These are phyloP conservation scores for Thelonectria rubi DNA, from an alignment of 2,329 filamentous ascomycete genomes.

Conservation along the genomic window DNA sequence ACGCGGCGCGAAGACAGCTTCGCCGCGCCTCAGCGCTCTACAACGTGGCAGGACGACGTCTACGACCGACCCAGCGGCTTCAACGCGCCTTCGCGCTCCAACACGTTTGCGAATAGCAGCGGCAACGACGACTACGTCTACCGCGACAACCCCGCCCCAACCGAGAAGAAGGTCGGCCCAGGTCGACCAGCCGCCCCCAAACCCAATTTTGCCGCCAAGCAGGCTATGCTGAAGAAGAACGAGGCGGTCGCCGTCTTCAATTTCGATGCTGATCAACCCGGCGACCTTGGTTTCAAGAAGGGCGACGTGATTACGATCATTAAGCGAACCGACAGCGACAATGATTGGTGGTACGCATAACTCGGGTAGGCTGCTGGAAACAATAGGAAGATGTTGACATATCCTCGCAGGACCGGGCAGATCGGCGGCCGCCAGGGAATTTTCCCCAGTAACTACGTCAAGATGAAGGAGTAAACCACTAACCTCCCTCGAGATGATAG, in stretches of 20 bases:
- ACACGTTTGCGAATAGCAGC: constrained; percentile 55
- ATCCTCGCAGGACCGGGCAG: constrained; percentile 76
- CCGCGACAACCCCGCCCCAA: constrained; percentile 54
- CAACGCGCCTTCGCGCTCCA: constrained; percentile 58
- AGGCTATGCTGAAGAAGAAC: constrained; percentile 70
- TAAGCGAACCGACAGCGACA: constrained; percentile 92
- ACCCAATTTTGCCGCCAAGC: constrained; percentile 75
- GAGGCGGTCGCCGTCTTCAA: constrained; percentile 92
- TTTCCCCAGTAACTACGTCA: constrained; percentile 86
- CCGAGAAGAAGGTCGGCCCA: constrained; percentile 65
- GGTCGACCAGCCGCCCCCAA: constrained; percentile 87
- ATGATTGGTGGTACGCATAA: constrained; percentile 86
- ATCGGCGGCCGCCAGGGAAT: constrained; percentile 87
- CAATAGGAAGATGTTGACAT: constrained; percentile 1
- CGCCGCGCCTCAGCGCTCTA: constrained; percentile 68
- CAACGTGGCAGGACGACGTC: constrained; percentile 79
- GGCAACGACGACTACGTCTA: constrained; percentile 63
- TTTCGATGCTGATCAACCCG: constrained; percentile 92
- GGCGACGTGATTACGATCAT: constrained; percentile 94
- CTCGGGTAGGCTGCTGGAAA: neutral
- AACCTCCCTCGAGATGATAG: neutral
- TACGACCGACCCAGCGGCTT: constrained; percentile 67
- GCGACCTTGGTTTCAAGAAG: constrained; percentile 96
- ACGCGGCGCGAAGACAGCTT: constrained; percentile 55
- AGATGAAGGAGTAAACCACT: constrained; percentile 64